These are phyloP conservation scores for Starmerella ratchasimensis DNA, from an alignment of 805 yeast species.

Conservation along the genomic window DNA sequence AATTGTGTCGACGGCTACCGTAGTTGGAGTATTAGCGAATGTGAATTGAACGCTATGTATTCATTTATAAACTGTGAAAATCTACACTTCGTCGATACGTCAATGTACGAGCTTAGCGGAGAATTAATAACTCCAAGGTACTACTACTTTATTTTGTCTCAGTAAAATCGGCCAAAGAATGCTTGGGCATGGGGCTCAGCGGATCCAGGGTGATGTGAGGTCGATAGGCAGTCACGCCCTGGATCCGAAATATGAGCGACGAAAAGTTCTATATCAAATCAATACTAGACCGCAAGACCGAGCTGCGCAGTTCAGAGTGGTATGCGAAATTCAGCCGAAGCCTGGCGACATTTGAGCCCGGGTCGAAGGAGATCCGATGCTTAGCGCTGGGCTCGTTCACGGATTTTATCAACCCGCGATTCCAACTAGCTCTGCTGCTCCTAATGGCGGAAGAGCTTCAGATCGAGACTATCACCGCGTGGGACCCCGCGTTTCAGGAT, in stretches of 20 bases:
- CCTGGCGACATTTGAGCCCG: neutral
- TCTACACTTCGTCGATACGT: too few species aligned
- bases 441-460: conserved; percentile 27
- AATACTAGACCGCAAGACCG: conserved; percentile 8
- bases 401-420: conserved; percentile 35
- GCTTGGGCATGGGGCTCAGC: too few species aligned
- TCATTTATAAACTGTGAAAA: too few species aligned
- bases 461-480: conserved; percentile 32
- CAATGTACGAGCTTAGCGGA: too few species aligned
- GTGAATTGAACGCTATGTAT: neutral
- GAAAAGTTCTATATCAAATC: conserved; percentile 11
- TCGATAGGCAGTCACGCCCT: too few species aligned
- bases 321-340: neutral
- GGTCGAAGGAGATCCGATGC: conserved; percentile 36
- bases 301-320: conserved; percentile 9
- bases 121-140: too few species aligned
- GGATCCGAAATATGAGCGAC: too few species aligned
- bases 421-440: conserved; percentile 49
- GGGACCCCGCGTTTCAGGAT: conserved; percentile 49
- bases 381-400: conserved; percentile 59
- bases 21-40: too few species aligned
- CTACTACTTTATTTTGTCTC: too few species aligned
- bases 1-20: too few species aligned
- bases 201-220: too few species aligned
- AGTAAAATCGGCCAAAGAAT: too few species aligned